phyloP scores from a whole-genome alignment of 345 rosid genomes.

The Arabidopsis arenosa region DNA sequence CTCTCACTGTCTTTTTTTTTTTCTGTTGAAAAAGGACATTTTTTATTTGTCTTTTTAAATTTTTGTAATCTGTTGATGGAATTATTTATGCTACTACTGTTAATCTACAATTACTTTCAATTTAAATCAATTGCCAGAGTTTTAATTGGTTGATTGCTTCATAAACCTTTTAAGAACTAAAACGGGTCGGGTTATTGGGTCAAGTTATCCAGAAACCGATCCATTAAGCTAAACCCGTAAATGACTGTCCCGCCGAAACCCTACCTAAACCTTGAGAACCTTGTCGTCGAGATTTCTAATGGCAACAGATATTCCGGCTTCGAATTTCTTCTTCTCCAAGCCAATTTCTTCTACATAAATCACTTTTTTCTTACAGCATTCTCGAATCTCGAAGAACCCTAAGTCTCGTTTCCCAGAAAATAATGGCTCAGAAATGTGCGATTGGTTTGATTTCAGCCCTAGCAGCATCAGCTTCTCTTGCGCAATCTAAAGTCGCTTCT shows the following conservation, averaged over 20 bases:
- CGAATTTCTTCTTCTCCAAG: conserved; percentile 49
- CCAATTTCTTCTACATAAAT: conserved; percentile 38
- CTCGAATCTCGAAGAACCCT: conserved; percentile 8
- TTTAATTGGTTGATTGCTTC: background rate
- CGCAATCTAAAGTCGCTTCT: conserved; percentile 51
- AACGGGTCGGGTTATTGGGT: conserved; percentile 33
- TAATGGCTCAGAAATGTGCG: conserved; percentile 71
- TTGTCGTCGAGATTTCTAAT: background rate
- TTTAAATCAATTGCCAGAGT: background rate
- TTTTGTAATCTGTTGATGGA: conserved; percentile 40
- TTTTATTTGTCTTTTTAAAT: conserved; percentile 32
- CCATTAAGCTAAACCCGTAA: conserved; percentile 11
- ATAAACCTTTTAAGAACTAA: background rate
- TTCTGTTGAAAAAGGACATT: conserved; percentile 38
- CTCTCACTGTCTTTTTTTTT: conserved; percentile 3
- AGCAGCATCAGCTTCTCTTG: conserved; percentile 64
- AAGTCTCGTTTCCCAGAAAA: background rate
- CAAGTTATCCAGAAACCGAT: conserved; percentile 2
- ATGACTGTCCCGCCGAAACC: conserved; percentile 47
- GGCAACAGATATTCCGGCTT: conserved; percentile 37
- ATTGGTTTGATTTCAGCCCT: conserved; percentile 70
- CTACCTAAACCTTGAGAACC: conserved; percentile 55
- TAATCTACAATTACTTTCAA: conserved; percentile 9
- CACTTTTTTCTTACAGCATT: conserved; percentile 3
- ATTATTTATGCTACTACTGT: conserved; percentile 18